Percentiles rank a stretch among this genome's conserved stretches.
Conservation (phyloP, 495 filamentous ascomycete species). For the Neurospora hispaniola region DNA sequence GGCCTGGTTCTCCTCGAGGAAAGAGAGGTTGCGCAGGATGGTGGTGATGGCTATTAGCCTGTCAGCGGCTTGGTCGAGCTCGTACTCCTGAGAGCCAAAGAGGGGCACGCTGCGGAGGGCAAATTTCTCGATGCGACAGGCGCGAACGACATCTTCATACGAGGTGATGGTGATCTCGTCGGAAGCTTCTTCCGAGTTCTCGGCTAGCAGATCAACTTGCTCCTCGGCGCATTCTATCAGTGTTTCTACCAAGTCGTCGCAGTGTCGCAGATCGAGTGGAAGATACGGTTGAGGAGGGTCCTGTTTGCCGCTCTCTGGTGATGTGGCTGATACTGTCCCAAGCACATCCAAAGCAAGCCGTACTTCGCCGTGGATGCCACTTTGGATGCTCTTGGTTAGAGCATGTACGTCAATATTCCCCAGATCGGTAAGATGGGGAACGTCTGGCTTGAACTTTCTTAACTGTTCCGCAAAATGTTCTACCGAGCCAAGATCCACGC, state of each 20-base stretch:
- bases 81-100: conserved; percentile 69
- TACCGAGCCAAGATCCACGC: conserved; percentile 51
- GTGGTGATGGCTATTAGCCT: conserved; percentile 84
- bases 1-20: conserved; percentile 57
- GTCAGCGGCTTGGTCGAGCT: conserved; percentile 78
- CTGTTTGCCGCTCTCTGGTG: conserved; percentile 40
- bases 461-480: conserved; percentile 53
- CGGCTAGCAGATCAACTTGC: conserved; percentile 66
- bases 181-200: conserved; percentile 72
- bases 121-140: conserved; percentile 59
- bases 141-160: conserved; percentile 81
- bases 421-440: conserved; percentile 67
- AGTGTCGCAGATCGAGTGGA: conserved; percentile 49
- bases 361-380: conserved; percentile 79
- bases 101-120: conserved; percentile 56
- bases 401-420: conserved; percentile 85
- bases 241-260: conserved; percentile 80
- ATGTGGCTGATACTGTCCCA: conserved; percentile 56
- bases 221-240: conserved; percentile 86
- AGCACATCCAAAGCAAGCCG: conserved; percentile 80
- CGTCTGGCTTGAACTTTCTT: conserved; percentile 51
- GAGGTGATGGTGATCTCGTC: conserved; percentile 68
- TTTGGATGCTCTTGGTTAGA: conserved; percentile 86
- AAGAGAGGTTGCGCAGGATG: conserved; percentile 87
- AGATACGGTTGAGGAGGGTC: conserved; percentile 23